Conservation (phyloP, 345 rosid genomes). For the Populus euphratica region DNA sequence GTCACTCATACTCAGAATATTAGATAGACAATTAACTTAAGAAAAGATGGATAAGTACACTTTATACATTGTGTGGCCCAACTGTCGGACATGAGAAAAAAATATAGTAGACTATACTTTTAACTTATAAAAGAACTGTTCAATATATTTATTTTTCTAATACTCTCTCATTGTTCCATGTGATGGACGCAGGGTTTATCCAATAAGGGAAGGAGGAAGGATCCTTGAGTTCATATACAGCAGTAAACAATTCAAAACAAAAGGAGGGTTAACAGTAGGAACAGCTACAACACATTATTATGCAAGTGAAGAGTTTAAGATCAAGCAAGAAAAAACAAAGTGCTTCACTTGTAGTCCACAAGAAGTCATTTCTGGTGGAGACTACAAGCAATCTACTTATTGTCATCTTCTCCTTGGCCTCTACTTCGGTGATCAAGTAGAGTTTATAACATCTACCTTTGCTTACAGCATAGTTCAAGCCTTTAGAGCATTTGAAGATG, state of each 20-base stretch:
- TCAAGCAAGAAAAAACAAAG: constrained; percentile 67
- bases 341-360: constrained; percentile 81
- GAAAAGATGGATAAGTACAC: background rate
- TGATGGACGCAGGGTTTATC: constrained; percentile 47
- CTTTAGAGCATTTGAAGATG: constrained; percentile 65
- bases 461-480: constrained; percentile 84
- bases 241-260: constrained; percentile 68
- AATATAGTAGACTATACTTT: too few relatives aligned
- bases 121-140: too few relatives aligned
- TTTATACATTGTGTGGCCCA: too few relatives aligned
- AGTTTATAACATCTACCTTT: constrained; percentile 80
- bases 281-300: constrained; percentile 92
- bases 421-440: constrained; percentile 48
- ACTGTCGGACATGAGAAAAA: too few relatives aligned
- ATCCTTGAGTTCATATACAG: constrained; percentile 82
- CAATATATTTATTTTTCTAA: background rate
- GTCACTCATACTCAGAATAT: too few relatives aligned
- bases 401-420: constrained; percentile 93
- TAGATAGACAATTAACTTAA: background rate
- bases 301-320: constrained; percentile 80
- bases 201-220: constrained; percentile 75
- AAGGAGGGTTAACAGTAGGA: constrained; percentile 67
- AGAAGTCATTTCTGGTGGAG: constrained; percentile 73
- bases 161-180: background rate
- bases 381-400: constrained; percentile 78